Evolutionary conservation across 2,329 filamentous ascomycete genomes (phyloP).

Genomic region (Phialophora tarda): DNA sequence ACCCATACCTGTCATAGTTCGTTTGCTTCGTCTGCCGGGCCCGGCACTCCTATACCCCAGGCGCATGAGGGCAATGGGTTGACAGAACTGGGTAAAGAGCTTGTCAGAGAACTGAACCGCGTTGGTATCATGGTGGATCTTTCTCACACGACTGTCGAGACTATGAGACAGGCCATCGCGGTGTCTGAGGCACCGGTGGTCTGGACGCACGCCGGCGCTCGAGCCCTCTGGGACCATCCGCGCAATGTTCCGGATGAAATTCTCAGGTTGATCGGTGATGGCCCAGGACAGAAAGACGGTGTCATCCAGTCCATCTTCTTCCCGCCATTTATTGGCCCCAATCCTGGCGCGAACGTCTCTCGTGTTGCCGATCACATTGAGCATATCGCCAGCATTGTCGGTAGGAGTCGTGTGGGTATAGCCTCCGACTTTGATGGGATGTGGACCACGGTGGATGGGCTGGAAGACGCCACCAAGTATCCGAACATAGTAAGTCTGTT

Average conservation of each 20-base stretch:
- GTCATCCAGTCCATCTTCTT: constrained; percentile 50
- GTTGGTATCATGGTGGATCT: constrained; percentile 43
- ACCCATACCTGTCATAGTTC: constrained; percentile 43
- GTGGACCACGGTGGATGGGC: constrained; percentile 64
- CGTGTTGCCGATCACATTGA: constrained; percentile 49
- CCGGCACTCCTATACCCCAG: constrained; percentile 22
- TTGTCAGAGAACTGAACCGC: constrained; percentile 42
- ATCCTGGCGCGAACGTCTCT: constrained; percentile 20
- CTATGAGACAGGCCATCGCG: constrained; percentile 39
- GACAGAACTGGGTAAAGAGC: constrained; percentile 37
- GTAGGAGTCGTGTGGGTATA: constrained; percentile 46
- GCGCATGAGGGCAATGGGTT: constrained; percentile 35
- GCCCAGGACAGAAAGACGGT: constrained; percentile 42
- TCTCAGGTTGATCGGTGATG: constrained; percentile 42
- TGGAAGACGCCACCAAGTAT: constrained; percentile 85
- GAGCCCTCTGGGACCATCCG: constrained; percentile 43
- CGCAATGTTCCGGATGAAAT: constrained; percentile 53
- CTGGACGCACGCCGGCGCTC: constrained; percentile 42
- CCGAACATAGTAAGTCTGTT: constrained; percentile 62
- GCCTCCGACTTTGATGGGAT: constrained; percentile 48
- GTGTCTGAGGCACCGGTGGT: constrained; percentile 41
- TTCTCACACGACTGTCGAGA: constrained; percentile 40
- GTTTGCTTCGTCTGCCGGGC: constrained; percentile 40
- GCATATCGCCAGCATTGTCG: constrained; percentile 43
- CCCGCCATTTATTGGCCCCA: constrained; percentile 39